phyloP scores from a whole-genome alignment of 2,329 filamentous ascomycete genomes.

The Aspergillus hortae region DNA sequence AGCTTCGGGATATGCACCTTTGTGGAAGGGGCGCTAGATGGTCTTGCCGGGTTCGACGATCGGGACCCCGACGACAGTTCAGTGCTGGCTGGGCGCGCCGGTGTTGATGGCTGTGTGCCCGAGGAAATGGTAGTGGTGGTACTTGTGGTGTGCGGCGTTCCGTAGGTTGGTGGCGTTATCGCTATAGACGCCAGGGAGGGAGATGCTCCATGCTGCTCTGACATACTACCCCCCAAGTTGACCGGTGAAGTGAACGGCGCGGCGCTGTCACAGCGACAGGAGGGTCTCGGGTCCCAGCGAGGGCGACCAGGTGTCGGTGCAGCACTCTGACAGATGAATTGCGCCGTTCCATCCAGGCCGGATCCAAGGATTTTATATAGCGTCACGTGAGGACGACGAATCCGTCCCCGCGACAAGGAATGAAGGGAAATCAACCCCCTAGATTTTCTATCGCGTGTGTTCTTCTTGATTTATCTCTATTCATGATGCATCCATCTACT shows the following conservation, averaged over 20 bases:
- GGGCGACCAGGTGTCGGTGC: neutral
- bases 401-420: neutral
- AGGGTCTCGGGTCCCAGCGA: neutral
- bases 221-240: conserved; percentile 15
- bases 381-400: conserved; percentile 22
- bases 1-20: conserved; percentile 22
- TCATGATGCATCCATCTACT: neutral
- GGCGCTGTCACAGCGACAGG: neutral
- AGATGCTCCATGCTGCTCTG: conserved; percentile 22
- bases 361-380: conserved; percentile 28
- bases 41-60: conserved; percentile 8
- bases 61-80: conserved; percentile 7
- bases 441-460: too few relatives aligned
- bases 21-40: conserved; percentile 9
- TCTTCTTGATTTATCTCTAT: neutral
- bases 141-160: conserved; percentile 8
- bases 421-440: neutral
- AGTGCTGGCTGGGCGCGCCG: neutral
- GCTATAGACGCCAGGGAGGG: conserved; percentile 22
- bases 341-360: conserved; percentile 5
- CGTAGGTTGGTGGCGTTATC: conserved; percentile 15
- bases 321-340: neutral
- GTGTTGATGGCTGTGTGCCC: conserved; percentile 12
- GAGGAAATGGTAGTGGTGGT: conserved; percentile 5
- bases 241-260: neutral